Evolutionary conservation across 75 land plant species (phyloP).

Genomic region (Adiantum capillusveneris): DNA sequence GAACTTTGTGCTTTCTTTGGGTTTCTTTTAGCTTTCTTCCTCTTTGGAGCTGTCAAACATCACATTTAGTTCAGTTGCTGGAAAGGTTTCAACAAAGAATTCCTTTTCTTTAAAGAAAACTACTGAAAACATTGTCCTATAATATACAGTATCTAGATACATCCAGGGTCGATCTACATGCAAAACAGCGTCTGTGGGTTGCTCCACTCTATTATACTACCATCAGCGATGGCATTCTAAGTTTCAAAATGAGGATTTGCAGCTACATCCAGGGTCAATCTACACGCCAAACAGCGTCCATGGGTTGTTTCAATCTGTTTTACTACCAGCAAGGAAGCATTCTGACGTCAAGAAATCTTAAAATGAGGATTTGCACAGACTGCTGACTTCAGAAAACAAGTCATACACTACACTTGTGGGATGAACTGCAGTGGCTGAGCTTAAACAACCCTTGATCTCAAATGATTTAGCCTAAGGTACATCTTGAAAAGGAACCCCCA

Average conservation of each 20-base stretch:
- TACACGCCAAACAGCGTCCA: background rate
- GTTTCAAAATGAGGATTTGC: too few relatives aligned
- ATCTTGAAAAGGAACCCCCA: background rate
- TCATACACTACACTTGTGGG: too few relatives aligned
- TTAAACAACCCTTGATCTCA: background rate
- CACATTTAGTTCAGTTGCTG: background rate
- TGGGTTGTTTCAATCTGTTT: too few relatives aligned
- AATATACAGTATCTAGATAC: background rate
- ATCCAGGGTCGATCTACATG: background rate
- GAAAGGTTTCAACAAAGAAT: too few relatives aligned
- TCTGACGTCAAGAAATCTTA: too few relatives aligned
- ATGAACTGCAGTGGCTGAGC: too few relatives aligned
- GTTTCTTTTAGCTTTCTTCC: background rate
- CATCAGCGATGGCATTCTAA: too few relatives aligned
- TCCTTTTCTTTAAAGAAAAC: too few relatives aligned
- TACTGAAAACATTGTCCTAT: too few relatives aligned
- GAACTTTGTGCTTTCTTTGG: background rate
- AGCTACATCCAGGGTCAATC: background rate
- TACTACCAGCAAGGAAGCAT: too few relatives aligned
- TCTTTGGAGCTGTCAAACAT: background rate
- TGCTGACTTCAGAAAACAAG: background rate
- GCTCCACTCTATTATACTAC: too few relatives aligned
- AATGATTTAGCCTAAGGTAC: background rate
- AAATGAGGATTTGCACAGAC: too few relatives aligned
- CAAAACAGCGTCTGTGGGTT: slow-evolving; percentile 1